A percentile compares a stretch with the other conserved stretches of the same genome.
phyloP scores from a whole-genome alignment of 2,329 filamentous ascomycete genomes.

The Fusarium sublunatum region DNA sequence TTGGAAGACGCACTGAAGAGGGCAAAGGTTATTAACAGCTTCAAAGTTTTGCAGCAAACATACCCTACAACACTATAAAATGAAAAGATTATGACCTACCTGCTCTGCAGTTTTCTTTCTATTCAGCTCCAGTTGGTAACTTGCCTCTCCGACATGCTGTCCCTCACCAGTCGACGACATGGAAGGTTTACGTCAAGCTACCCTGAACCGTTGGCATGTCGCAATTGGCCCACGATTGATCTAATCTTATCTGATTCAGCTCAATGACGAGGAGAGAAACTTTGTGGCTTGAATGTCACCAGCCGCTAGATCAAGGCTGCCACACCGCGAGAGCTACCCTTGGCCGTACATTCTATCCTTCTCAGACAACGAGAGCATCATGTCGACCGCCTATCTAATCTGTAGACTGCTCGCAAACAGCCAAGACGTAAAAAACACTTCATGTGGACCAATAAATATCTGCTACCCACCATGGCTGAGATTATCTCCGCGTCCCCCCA shows the following conservation, averaged over 20 bases:
- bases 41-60: neutral
- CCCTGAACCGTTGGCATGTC: constrained; percentile 1
- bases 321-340: too few relatives aligned
- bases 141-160: constrained; percentile 4
- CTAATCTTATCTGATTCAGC: constrained; percentile 31
- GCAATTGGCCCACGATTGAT: neutral
- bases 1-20: neutral
- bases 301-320: neutral
- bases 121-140: neutral
- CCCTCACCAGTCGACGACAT: too few relatives aligned
- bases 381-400: too few relatives aligned
- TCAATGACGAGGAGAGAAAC: neutral
- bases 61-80: neutral
- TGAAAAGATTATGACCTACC: neutral
- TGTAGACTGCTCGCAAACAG: too few relatives aligned
- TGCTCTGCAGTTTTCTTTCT: neutral
- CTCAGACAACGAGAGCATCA: too few relatives aligned
- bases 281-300: neutral
- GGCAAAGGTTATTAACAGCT: neutral
- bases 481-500: constrained; percentile 7
- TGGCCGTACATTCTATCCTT: too few relatives aligned
- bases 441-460: neutral
- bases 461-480: neutral
- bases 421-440: neutral
- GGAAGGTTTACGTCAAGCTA: neutral